Evolutionary conservation across 2,329 filamentous ascomycete species (phyloP).

Genomic region (Pleoardoris graminearum): DNA sequence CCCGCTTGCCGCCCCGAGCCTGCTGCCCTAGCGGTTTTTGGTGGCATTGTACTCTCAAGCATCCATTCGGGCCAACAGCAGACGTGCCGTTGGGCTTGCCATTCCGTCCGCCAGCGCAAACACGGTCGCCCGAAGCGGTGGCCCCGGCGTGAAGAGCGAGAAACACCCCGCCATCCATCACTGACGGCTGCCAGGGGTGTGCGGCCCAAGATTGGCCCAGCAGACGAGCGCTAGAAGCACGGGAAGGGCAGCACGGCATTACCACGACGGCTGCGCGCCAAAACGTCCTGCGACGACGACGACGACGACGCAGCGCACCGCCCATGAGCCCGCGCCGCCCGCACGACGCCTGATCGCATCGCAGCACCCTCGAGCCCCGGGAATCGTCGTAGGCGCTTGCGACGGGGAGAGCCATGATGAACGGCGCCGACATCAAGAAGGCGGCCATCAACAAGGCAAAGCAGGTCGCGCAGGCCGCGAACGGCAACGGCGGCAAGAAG

Average conservation of each 20-base stretch:
- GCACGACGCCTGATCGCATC: slow-evolving; percentile 36
- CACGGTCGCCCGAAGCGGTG: slow-evolving; percentile 5
- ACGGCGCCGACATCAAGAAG: slow-evolving; percentile 66
- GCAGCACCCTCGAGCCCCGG: slow-evolving; percentile 15
- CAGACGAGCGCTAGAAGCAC: slow-evolving; percentile 42
- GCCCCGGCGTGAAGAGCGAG: slow-evolving; percentile 16
- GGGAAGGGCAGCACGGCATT: slow-evolving; percentile 27
- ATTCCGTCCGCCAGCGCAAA: background rate
- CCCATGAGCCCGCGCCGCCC: slow-evolving; percentile 36
- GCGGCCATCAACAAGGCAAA: slow-evolving; percentile 68
- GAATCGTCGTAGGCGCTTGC: slow-evolving; percentile 14
- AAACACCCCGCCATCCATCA: slow-evolving; percentile 13
- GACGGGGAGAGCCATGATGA: slow-evolving; percentile 56
- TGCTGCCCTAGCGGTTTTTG: background rate
- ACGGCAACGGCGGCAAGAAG: slow-evolving; percentile 67
- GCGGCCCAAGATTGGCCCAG: slow-evolving; percentile 29
- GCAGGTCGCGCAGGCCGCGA: slow-evolving; percentile 62
- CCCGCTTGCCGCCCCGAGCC: slow-evolving; percentile 12
- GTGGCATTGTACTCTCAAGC: too few relatives aligned
- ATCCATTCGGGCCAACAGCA: too few relatives aligned
- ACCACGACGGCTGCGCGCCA: slow-evolving; percentile 20
- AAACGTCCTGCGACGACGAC: slow-evolving; percentile 3
- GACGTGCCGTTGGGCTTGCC: too few relatives aligned
- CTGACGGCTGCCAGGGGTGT: slow-evolving; percentile 12
- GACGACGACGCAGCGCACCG: slow-evolving; percentile 2